Conservation (phyloP, 352 stramenopile genomes). For the Phytophthora ohioensis region DNA sequence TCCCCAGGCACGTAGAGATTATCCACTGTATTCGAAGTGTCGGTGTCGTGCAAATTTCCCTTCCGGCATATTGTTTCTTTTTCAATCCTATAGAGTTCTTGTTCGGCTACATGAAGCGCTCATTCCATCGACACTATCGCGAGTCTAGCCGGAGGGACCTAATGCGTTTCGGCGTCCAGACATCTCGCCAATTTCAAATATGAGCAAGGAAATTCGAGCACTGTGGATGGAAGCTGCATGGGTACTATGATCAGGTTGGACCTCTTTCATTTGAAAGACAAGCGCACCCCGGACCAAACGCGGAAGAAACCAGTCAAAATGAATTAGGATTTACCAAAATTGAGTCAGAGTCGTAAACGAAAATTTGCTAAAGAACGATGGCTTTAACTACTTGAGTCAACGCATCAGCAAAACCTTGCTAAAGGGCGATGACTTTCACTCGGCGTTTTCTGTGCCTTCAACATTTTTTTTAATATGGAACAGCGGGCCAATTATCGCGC, state of each 20-base stretch:
- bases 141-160: constrained; percentile 4
- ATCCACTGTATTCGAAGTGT: constrained; percentile 43
- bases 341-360: too few species aligned
- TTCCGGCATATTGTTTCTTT: constrained; percentile 41
- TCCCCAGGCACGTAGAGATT: constrained; percentile 38
- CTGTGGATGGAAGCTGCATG: background rate
- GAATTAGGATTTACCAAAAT: too few species aligned
- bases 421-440: background rate
- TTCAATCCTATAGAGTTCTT: constrained; percentile 45
- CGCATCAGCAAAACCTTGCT: too few species aligned
- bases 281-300: too few species aligned
- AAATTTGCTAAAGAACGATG: too few species aligned
- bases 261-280: background rate
- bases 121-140: constrained; percentile 24
- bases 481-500: background rate
- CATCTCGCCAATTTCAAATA: background rate
- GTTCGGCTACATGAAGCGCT: constrained; percentile 33
- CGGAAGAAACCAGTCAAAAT: too few species aligned
- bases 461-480: background rate
- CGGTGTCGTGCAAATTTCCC: constrained; percentile 34
- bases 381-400: background rate
- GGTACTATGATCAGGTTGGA: background rate
- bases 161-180: background rate
- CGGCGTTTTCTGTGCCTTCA: background rate
- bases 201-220: too few species aligned